Conservation (phyloP, 2,329 filamentous ascomycete genomes). For the Thielaviopsis populi region DNA sequence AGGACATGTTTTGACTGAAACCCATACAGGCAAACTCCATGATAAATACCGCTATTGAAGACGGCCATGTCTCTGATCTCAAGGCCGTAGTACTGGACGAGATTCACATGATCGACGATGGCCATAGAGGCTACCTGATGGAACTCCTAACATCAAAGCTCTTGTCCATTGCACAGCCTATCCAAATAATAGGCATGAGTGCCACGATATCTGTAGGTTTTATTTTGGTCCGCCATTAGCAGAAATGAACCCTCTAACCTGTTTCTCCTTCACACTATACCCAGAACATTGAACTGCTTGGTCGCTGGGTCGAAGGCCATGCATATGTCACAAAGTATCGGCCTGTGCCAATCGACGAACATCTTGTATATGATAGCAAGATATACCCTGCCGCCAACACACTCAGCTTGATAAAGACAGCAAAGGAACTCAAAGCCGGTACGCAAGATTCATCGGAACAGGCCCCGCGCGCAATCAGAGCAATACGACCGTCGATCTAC, state of each 20-base stretch:
- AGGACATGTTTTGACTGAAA: slow-evolving; percentile 8
- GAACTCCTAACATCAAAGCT: slow-evolving; percentile 62
- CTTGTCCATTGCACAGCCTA: slow-evolving; percentile 47
- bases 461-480: slow-evolving; percentile 25
- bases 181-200: slow-evolving; percentile 68
- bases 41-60: slow-evolving; percentile 57
- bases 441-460: slow-evolving; percentile 21
- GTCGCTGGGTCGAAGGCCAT: slow-evolving; percentile 54
- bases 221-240: too few relatives aligned
- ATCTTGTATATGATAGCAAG: slow-evolving; percentile 54
- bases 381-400: slow-evolving; percentile 47
- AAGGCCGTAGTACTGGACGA: slow-evolving; percentile 59
- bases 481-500: slow-evolving; percentile 41
- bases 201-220: slow-evolving; percentile 53
- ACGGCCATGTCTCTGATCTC: slow-evolving; percentile 49
- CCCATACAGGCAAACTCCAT: slow-evolving; percentile 51
- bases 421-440: slow-evolving; percentile 33
- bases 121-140: slow-evolving; percentile 57
- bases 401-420: slow-evolving; percentile 41
- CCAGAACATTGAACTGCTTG: slow-evolving; percentile 55
- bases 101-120: slow-evolving; percentile 69
- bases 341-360: slow-evolving; percentile 61
- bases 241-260: not conserved
- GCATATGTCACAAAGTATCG: slow-evolving; percentile 59
- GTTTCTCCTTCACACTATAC: not conserved